Conservation (phyloP, 805 yeast species). For the Saturnispora sanitii region DNA sequence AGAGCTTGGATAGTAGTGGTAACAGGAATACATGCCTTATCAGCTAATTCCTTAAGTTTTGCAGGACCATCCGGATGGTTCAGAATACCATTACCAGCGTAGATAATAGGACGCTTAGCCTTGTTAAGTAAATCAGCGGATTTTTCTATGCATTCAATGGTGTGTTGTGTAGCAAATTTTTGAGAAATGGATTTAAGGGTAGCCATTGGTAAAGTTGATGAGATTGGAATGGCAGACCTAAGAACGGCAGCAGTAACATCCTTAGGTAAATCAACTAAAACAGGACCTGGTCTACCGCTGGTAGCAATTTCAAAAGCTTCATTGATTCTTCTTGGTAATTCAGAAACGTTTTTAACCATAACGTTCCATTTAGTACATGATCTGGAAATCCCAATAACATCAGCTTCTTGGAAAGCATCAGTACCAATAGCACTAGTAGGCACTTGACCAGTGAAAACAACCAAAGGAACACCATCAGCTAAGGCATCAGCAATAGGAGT, state of each 20-base stretch:
- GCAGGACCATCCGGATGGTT: slow-evolving; percentile 73
- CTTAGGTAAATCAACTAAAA: slow-evolving; percentile 92
- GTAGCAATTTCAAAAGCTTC: slow-evolving; percentile 98
- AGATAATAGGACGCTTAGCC: slow-evolving; percentile 82
- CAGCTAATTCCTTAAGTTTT: slow-evolving; percentile 72
- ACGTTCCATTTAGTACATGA: slow-evolving; percentile 99
- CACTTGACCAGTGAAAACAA: slow-evolving; percentile 96
- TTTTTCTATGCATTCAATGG: slow-evolving; percentile 60
- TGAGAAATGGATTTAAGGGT: slow-evolving; percentile 64
- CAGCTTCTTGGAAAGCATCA: slow-evolving; percentile 99
- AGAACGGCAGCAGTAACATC: slow-evolving; percentile 93
- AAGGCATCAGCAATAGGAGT: slow-evolving; percentile 98
- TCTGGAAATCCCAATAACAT: slow-evolving; percentile 91
- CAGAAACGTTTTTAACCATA: slow-evolving; percentile 92
- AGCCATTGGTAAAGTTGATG: slow-evolving; percentile 64
- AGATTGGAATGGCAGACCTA: slow-evolving; percentile 74
- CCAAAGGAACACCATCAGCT: slow-evolving; percentile 94
- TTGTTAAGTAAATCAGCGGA: slow-evolving; percentile 70
- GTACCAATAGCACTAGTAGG: slow-evolving; percentile 94
- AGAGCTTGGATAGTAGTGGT: slow-evolving; percentile 91
- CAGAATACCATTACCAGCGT: slow-evolving; percentile 87
- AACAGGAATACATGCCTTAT: slow-evolving; percentile 87
- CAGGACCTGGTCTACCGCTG: slow-evolving; percentile 97
- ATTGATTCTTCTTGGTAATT: slow-evolving; percentile 88
- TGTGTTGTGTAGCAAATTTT: slow-evolving; percentile 62